Evolutionary conservation across 805 yeast genomes (phyloP).

Genomic region (Tetrapisispora fleetii): DNA sequence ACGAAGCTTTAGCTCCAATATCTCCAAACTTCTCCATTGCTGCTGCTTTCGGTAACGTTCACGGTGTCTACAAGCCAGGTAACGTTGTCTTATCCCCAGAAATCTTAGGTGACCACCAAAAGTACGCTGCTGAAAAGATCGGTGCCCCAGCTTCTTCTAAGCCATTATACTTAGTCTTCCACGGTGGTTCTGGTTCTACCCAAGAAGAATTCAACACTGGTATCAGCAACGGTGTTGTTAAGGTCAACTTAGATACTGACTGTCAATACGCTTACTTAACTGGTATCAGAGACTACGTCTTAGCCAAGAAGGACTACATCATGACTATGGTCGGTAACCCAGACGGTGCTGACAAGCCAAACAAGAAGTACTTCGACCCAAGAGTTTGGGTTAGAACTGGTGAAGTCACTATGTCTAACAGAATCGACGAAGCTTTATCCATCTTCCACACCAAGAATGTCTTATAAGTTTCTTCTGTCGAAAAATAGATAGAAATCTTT

Average conservation of each 20-base stretch:
- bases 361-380: conserved; percentile 99
- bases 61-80: conserved; percentile 96
- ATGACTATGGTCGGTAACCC: conserved; percentile 93
- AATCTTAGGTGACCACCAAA: conserved; percentile 92
- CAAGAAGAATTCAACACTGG: conserved; percentile 87
- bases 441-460: conserved; percentile 75
- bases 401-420: conserved; percentile 92
- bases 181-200: conserved; percentile 99
- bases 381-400: conserved; percentile 99
- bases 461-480: conserved; percentile 30
- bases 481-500: not conserved
- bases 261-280: conserved; percentile 95
- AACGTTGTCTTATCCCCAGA: conserved; percentile 89
- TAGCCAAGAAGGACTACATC: conserved; percentile 92
- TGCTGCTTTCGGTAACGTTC: conserved; percentile 98
- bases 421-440: conserved; percentile 74
- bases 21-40: conserved; percentile 98
- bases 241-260: conserved; percentile 98
- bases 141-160: conserved; percentile 38
- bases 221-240: conserved; percentile 89
- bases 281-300: conserved; percentile 96
- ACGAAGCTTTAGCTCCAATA: conserved; percentile 81
- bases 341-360: conserved; percentile 97
- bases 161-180: conserved; percentile 97
- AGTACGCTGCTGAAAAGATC: conserved; percentile 63